Evolutionary conservation across 164 flowering plant genomes (phyloP), one percentile per base, ranked within the genome.

Genomic region (Nelumbo lutea): DNA sequence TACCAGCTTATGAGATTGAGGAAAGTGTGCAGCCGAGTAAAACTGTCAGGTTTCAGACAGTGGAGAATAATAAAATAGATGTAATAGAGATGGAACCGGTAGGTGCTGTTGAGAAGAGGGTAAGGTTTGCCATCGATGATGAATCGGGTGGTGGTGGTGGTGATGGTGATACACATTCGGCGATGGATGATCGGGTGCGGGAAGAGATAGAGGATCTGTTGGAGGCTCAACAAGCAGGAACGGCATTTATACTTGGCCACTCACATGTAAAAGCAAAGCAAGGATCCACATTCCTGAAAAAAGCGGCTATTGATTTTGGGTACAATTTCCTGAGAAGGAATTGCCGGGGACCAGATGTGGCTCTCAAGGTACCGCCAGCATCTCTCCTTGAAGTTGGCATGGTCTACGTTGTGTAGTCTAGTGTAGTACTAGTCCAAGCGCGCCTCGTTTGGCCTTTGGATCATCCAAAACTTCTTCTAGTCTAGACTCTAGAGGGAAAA

Each of bases 341-440:
- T 73, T 89, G 98, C 73, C 58, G 98, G 14, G 98, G 96, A n/a
- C 77, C 96, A 1, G 96, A 86, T 71, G 93, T 89, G 68, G 89
- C 87, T 2, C 90, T 93, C 47, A 85, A 82, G 78, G 87, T 90
- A 44, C 98, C 98, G 6, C 93, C 90, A 2, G 98, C 75, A 4
- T 90, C 98, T 5, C 83, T 88, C 1, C 84, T 93, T 7, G 96
- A 93, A 76, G 98, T 93, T 43, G 98, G 98, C 73, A 90, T 93
- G 98, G 95, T 93, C 67, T 93, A 93, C 68, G 80, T 87, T 43
- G 86, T 93, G 50, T 90, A 72, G 76, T 45, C 41, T 44, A 9
- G 40, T 3, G 6, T 2, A 8, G 1, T 7, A 27, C 50, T 43
- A 52, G 9, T 8, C 5, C 61, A 27, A 1, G 48, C 10, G 13